Percentiles rank a stretch among this genome's conserved stretches.
phyloP scores from a whole-genome alignment of 495 filamentous ascomycete species.

The Neurospora sp. region DNA sequence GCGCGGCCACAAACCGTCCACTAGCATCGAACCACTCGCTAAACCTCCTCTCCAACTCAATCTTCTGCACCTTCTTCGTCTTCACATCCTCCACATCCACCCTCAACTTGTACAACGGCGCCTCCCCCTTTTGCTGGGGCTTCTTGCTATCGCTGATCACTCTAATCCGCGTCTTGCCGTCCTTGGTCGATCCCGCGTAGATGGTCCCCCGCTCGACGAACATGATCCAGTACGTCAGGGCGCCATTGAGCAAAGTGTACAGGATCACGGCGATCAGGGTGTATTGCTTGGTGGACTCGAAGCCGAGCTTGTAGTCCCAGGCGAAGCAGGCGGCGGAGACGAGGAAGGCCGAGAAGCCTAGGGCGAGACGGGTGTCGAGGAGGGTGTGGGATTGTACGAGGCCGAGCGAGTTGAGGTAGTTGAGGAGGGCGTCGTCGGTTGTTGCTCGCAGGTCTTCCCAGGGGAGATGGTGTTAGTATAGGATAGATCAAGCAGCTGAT shows the following conservation, averaged over 20 bases:
- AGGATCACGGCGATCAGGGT: slow-evolving; percentile 66
- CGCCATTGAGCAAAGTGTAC: slow-evolving; percentile 72
- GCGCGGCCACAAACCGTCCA: slow-evolving; percentile 71
- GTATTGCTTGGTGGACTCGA: slow-evolving; percentile 66
- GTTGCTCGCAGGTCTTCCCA: slow-evolving; percentile 84
- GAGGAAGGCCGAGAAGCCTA: slow-evolving; percentile 75
- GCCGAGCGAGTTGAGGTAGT: slow-evolving; percentile 67
- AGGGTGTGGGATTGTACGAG: slow-evolving; percentile 74
- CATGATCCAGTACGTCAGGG: slow-evolving; percentile 80
- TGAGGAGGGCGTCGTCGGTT: slow-evolving; percentile 85
- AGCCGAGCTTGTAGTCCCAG: slow-evolving; percentile 84
- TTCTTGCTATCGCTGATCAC: slow-evolving; percentile 33
- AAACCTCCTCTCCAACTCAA: slow-evolving; percentile 58
- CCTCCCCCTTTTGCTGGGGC: slow-evolving; percentile 51
- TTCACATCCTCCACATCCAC: slow-evolving; percentile 44
- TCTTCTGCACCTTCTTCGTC: slow-evolving; percentile 34
- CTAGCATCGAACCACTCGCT: slow-evolving; percentile 77
- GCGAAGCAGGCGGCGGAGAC: slow-evolving; percentile 76
- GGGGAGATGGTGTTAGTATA: neutral
- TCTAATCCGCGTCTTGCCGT: slow-evolving; percentile 49
- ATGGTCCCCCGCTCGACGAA: slow-evolving; percentile 70
- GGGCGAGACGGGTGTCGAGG: slow-evolving; percentile 66
- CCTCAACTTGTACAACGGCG: slow-evolving; percentile 65
- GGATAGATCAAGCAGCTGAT: too few species aligned
- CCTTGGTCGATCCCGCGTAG: slow-evolving; percentile 54